A percentile compares a stretch with the other conserved stretches of the same genome.
Conservation (phyloP, 306 rosid species). For the Lablab purpureus region DNA sequence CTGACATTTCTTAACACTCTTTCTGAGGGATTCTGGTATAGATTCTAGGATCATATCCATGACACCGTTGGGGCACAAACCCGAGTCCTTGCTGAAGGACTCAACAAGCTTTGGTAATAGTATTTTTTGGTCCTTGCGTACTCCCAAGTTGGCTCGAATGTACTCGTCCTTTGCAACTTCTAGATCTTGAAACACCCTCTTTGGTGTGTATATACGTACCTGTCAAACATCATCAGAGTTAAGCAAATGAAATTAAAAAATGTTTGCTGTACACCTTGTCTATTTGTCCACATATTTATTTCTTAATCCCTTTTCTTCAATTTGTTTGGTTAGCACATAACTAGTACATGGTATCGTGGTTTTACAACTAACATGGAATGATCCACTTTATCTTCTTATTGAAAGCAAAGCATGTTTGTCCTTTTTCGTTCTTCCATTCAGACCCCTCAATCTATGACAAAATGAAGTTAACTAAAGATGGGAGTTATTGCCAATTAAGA, state of each 20-base stretch:
- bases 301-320: neutral
- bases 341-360: neutral
- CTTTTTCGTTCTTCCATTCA: neutral
- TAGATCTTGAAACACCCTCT: constrained; percentile 73
- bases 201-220: constrained; percentile 83
- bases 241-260: constrained; percentile 1
- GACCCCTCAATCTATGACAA: neutral
- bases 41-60: constrained; percentile 78
- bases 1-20: constrained; percentile 66
- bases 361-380: constrained; percentile 15
- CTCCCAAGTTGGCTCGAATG: constrained; percentile 81
- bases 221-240: constrained; percentile 34
- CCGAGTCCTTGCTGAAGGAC: constrained; percentile 75
- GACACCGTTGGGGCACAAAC: constrained; percentile 63
- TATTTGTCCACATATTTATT: constrained; percentile 10
- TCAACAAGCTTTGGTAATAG: constrained; percentile 85
- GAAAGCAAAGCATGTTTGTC: neutral
- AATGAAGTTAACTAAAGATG: neutral
- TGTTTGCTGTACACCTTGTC: neutral
- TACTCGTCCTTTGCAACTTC: constrained; percentile 83
- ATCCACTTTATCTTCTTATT: neutral
- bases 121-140: constrained; percentile 77
- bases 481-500: neutral
- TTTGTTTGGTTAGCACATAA: constrained; percentile 18
- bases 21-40: constrained; percentile 78